Evolutionary conservation across 305 asterid species (phyloP).

Genomic region (Solanum aculeatissimum): DNA sequence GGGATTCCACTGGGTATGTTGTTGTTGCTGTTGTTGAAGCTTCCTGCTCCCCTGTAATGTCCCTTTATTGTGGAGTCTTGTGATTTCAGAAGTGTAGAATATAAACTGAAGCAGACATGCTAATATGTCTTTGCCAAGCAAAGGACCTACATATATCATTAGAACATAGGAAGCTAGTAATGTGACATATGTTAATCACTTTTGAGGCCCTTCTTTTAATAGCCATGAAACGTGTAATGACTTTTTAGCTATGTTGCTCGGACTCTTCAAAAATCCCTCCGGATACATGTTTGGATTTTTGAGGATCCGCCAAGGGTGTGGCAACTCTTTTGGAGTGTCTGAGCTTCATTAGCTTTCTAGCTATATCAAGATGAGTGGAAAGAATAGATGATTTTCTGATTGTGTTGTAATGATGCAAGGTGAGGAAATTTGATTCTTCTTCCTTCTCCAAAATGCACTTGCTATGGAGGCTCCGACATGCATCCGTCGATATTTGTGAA

Average conservation of each 20-base stretch:
- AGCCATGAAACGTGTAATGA: neutral
- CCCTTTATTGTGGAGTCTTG: neutral
- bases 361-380: neutral
- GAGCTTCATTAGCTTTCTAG: neutral
- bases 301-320: neutral
- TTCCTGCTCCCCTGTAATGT: neutral
- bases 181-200: neutral
- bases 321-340: neutral
- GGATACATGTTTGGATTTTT: neutral
- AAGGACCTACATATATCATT: neutral
- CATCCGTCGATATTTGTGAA: neutral
- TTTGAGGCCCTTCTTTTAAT: neutral
- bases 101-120: neutral
- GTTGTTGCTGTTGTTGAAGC: too few relatives aligned
- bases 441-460: neutral
- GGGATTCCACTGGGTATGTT: too few relatives aligned
- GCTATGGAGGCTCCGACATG: neutral
- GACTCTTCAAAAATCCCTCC: too few relatives aligned
- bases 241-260: neutral
- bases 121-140: neutral
- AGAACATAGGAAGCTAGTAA: neutral
- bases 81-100: neutral
- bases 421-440: neutral
- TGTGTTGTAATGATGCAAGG: neutral
- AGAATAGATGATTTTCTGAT: neutral